phyloP scores from a whole-genome alignment of 164 flowering plant species.

The Vitis amurensis region DNA sequence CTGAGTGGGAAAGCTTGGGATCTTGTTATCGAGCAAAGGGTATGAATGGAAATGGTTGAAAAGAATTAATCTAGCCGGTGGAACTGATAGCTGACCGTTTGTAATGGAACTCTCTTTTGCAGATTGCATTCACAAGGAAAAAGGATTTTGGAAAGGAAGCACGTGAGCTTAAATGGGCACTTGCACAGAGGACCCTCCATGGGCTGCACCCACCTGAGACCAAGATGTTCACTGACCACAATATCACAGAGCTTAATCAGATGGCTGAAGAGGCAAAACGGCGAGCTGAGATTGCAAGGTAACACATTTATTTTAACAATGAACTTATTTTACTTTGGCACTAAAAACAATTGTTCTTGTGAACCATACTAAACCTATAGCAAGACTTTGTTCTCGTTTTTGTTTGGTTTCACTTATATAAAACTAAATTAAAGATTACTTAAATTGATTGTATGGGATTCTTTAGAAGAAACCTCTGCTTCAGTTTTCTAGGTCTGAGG shows the following conservation, averaged over 20 bases:
- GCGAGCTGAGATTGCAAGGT: constrained; percentile 70
- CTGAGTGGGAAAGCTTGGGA: constrained; percentile 89
- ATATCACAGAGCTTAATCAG: constrained; percentile 51
- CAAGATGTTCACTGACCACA: constrained; percentile 39
- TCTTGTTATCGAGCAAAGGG: constrained; percentile 87
- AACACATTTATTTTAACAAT: background rate
- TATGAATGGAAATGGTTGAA: constrained; percentile 20
- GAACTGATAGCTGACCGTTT: background rate
- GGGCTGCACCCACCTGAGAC: constrained; percentile 58
- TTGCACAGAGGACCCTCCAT: constrained; percentile 82
- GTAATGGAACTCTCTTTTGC: constrained; percentile 18
- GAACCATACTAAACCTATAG: no score
- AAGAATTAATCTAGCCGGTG: background rate
- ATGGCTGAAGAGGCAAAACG: constrained; percentile 66
- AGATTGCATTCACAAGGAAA: constrained; percentile 91
- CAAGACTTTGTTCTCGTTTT: no score
- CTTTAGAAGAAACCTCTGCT: no score
- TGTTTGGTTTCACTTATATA: no score
- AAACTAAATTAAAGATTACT: no score
- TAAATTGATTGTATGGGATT: no score
- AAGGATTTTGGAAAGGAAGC: constrained; percentile 90
- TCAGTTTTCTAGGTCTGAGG: no score
- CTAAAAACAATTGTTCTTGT: no score
- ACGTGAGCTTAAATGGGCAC: constrained; percentile 92
- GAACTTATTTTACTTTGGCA: no score